Conservation (phyloP, 306 rosid species). For the Quercus aquifolioides region DNA sequence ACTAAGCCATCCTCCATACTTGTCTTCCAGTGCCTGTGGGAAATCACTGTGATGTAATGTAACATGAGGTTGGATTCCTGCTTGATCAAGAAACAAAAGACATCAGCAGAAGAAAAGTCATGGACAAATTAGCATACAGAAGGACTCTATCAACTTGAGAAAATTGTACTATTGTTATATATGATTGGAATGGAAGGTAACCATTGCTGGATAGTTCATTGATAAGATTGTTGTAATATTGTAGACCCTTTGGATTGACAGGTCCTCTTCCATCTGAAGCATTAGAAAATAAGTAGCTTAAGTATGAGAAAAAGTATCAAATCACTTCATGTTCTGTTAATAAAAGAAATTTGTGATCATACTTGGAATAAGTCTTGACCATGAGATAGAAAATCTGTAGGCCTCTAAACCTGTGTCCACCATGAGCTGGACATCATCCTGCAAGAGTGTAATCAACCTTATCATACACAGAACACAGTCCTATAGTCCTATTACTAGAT, state of each 20-base stretch:
- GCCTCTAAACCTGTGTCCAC: constrained; percentile 5
- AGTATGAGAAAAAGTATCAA: neutral
- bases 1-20: constrained; percentile 77
- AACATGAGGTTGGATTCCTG: constrained; percentile 82
- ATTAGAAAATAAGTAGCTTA: neutral
- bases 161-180: neutral
- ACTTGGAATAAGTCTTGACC: constrained; percentile 19
- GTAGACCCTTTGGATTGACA: constrained; percentile 59
- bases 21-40: constrained; percentile 73
- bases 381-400: constrained; percentile 18
- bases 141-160: neutral
- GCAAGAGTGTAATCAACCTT: neutral
- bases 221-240: constrained; percentile 66
- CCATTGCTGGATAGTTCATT: constrained; percentile 54
- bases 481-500: neutral
- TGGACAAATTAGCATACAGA: neutral
- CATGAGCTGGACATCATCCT: constrained; percentile 21
- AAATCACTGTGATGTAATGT: constrained; percentile 54
- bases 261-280: constrained; percentile 67
- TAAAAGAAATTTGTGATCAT: neutral
- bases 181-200: constrained; percentile 8
- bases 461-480: neutral
- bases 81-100: neutral
- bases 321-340: neutral
- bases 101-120: neutral